Base-by-base conservation (phyloP, 2,329 filamentous ascomycete species). In the Aureobasidium sp. region DNA sequence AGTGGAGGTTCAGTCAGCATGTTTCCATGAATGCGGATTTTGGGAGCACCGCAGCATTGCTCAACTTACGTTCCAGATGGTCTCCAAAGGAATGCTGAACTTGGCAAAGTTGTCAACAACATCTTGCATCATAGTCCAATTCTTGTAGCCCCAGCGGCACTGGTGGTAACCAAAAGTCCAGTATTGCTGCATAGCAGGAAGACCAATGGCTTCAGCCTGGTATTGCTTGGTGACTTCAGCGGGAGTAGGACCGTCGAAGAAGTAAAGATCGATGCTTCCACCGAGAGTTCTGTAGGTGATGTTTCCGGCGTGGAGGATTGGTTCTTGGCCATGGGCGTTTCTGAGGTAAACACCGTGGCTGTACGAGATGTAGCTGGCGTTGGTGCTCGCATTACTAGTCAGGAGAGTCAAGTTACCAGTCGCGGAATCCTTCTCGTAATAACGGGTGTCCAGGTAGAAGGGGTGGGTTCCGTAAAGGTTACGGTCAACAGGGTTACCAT, bases 121-220 rank as follows among this genome's bases (percentile, higher is more conserved):
- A 65, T 82, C 82, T 65, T 87, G 81, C 3, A 90, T 70, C 31
- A 84, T 79, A 1, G 83, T 82, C 84, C 87, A 91, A 68, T 89
- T 90, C 42, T 81, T 76, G 44, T 65, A 66, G 2, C 90, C 90
- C 85, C 90, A 94, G 63, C 89, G 82, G 68, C 89, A 93, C 71
- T 95, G 90, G 66, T 95, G 90, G 70, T 82, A 93, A 0, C 91
- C 91, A 64, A 95, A 84, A 0, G 86, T 85, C 79, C 85, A 93
- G 75, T 94, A 94, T 66, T 89, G 86, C 70, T 92, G 87, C 84
- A 93, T 86, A 0, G 85, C 85, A 2, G 89, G 89, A 3, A 89
- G 76, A 0, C 89, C 89, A 50, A 86, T 77, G 1, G 85, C 82
- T 61, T 81, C 85, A 61, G 75, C 73, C 65, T 89, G 85, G 70